A percentile compares a stretch with the other conserved stretches of the same genome.
Evolutionary conservation across 2,329 filamentous ascomycete genomes (phyloP).

Genomic region (Penicillium sp.): DNA sequence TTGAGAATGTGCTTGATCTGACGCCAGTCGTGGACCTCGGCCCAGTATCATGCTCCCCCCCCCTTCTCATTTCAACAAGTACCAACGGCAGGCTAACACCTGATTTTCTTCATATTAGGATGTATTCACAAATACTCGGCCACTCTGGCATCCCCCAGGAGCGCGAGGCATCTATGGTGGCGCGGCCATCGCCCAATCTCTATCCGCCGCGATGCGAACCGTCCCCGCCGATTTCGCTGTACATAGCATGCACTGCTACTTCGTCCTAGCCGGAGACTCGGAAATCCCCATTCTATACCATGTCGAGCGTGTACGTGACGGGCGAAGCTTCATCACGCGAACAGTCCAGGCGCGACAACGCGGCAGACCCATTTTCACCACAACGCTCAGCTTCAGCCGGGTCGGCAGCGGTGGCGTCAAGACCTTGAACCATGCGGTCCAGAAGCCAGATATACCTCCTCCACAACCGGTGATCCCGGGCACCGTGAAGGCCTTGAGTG

Average conservation of each 20-base stretch:
- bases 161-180: constrained; percentile 94
- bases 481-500: constrained; percentile 33
- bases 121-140: constrained; percentile 92
- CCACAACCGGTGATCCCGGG: constrained; percentile 39
- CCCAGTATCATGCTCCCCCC: constrained; percentile 59
- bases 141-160: constrained; percentile 88
- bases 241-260: constrained; percentile 99
- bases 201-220: constrained; percentile 85
- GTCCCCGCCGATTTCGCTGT: constrained; percentile 78
- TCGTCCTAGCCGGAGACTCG: constrained; percentile 85
- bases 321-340: constrained; percentile 84
- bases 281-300: constrained; percentile 90
- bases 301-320: constrained; percentile 90
- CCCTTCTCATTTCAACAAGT: neutral
- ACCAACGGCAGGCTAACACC: neutral
- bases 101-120: constrained; percentile 57
- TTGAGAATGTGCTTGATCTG: constrained; percentile 87
- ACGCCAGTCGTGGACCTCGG: constrained; percentile 67
- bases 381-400: constrained; percentile 84
- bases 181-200: constrained; percentile 88
- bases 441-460: constrained; percentile 59
- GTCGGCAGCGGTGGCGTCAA: constrained; percentile 58
- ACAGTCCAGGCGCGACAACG: constrained; percentile 95
- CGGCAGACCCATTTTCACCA: constrained; percentile 91
- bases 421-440: constrained; percentile 67